Percentiles rank a stretch among this genome's conserved stretches.
phyloP scores from a whole-genome alignment of 1,284 basidiomycete genomes.

The Cutaneotrichosporon dermatis region DNA sequence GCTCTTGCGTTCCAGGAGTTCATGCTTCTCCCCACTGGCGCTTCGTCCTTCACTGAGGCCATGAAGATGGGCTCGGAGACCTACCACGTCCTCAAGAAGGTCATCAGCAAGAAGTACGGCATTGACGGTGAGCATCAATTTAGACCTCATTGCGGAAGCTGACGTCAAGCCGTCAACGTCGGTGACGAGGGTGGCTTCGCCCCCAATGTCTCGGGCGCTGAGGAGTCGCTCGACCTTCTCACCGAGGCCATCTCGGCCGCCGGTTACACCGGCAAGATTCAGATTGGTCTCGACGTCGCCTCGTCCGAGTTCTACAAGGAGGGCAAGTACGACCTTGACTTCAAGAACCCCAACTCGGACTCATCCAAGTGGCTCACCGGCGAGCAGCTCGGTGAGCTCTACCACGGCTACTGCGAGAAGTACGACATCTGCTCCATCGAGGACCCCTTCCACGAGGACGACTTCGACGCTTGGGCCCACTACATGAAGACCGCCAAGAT shows the following conservation, averaged over 20 bases:
- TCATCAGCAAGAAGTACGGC: conserved; percentile 98
- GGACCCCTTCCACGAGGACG: conserved; percentile 99
- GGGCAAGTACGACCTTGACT: conserved; percentile 98
- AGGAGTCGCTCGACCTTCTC: conserved; percentile 95
- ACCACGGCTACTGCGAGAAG: conserved; percentile 78
- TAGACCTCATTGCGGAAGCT: background rate
- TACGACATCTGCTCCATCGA: conserved; percentile 97
- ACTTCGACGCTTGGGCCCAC: conserved; percentile 97
- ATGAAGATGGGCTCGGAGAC: conserved; percentile 98
- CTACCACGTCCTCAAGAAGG: conserved; percentile 98
- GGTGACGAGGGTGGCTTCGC: conserved; percentile 99
- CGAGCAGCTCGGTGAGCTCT: conserved; percentile 87
- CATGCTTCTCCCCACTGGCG: conserved; percentile 97
- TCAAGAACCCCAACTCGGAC: conserved; percentile 97
- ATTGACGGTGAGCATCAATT: conserved; percentile 62
- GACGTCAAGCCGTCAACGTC: conserved; percentile 71
- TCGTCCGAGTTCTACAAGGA: conserved; percentile 99
- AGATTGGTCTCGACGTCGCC: conserved; percentile 98
- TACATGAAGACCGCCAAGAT: conserved; percentile 61
- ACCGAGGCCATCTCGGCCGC: conserved; percentile 95
- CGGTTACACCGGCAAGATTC: conserved; percentile 96
- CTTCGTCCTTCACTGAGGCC: conserved; percentile 85
- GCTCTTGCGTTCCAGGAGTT: conserved; percentile 99
- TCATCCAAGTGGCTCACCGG: conserved; percentile 84
- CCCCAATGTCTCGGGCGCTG: conserved; percentile 93